phyloP scores from a whole-genome alignment of 2,329 filamentous ascomycete species.

The Aspergillus bombycis region DNA sequence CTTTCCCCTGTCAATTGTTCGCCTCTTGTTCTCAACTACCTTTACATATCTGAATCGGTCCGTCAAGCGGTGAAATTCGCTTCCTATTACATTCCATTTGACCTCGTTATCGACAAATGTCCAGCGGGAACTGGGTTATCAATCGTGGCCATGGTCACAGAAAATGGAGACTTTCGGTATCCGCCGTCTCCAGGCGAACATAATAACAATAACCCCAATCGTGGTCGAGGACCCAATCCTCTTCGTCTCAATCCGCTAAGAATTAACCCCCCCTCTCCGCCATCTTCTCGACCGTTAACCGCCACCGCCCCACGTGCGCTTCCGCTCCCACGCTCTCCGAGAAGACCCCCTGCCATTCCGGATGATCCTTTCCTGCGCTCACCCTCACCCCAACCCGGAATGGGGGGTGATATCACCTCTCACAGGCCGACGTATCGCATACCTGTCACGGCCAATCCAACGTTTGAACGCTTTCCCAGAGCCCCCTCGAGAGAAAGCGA shows the following conservation, averaged over 20 bases:
- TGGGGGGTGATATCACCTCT: conserved; percentile 14
- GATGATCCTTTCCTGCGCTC: conserved; percentile 23
- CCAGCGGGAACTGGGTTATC: conserved; percentile 40
- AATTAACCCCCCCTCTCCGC: conserved; percentile 31
- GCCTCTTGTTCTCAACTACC: background rate
- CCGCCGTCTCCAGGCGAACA: conserved; percentile 36
- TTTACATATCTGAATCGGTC: conserved; percentile 3
- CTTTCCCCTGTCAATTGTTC: background rate
- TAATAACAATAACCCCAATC: conserved; percentile 34
- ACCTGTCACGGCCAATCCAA: conserved; percentile 25
- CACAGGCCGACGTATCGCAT: conserved; percentile 24
- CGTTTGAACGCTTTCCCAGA: conserved; percentile 22
- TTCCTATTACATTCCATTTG: conserved; percentile 7
- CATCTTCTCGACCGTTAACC: conserved; percentile 28
- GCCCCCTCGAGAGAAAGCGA: conserved; percentile 26
- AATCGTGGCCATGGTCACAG: conserved; percentile 50
- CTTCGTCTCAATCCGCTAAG: conserved; percentile 34
- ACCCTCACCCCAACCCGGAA: conserved; percentile 18
- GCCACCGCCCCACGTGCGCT: conserved; percentile 20
- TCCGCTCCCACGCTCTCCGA: conserved; percentile 22
- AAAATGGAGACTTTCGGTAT: conserved; percentile 42
- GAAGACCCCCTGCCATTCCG: conserved; percentile 19
- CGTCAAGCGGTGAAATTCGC: conserved; percentile 1
- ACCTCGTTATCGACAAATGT: conserved; percentile 40
- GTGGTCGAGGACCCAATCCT: conserved; percentile 34